These are phyloP conservation scores for Aspergillus pseudoglaucus DNA, from an alignment of 2,329 filamentous ascomycete species.

Conservation along the genomic window DNA sequence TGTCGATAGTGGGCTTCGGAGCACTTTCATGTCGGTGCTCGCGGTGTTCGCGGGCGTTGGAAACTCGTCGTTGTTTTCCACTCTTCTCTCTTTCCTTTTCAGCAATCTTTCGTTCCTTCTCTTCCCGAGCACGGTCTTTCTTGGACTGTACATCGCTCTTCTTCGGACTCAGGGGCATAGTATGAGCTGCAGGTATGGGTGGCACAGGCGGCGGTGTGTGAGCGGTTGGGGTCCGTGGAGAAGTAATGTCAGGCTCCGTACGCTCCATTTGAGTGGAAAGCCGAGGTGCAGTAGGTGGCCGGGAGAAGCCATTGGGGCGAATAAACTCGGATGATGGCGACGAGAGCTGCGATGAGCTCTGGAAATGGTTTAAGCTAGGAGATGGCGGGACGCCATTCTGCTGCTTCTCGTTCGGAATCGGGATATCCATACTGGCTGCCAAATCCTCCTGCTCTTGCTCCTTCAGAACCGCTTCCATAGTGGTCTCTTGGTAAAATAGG, in stretches of 20 bases:
- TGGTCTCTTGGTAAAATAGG: slow-evolving; percentile 93
- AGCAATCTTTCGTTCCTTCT: slow-evolving; percentile 51
- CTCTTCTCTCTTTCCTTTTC: slow-evolving; percentile 47
- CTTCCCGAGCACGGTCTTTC: slow-evolving; percentile 56
- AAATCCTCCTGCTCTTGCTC: slow-evolving; percentile 78
- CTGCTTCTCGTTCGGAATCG: slow-evolving; percentile 32
- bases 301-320: slow-evolving; percentile 14
- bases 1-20: slow-evolving; percentile 57
- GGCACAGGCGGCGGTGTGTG: slow-evolving; percentile 12
- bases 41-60: slow-evolving; percentile 47
- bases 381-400: slow-evolving; percentile 27
- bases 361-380: slow-evolving; percentile 30
- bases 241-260: slow-evolving; percentile 13
- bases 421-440: slow-evolving; percentile 40
- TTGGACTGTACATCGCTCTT: slow-evolving; percentile 61
- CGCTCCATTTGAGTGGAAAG: slow-evolving; percentile 40
- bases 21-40: slow-evolving; percentile 51
- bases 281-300: slow-evolving; percentile 37
- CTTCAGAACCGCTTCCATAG: slow-evolving; percentile 58
- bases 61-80: slow-evolving; percentile 50
- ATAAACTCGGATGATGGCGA: slow-evolving; percentile 23
- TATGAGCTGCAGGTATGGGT: slow-evolving; percentile 27
- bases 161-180: slow-evolving; percentile 42
- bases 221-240: slow-evolving; percentile 4
- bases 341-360: slow-evolving; percentile 33